phyloP scores from a whole-genome alignment of 495 filamentous ascomycete species.

The Penicillium bialowiezense region DNA sequence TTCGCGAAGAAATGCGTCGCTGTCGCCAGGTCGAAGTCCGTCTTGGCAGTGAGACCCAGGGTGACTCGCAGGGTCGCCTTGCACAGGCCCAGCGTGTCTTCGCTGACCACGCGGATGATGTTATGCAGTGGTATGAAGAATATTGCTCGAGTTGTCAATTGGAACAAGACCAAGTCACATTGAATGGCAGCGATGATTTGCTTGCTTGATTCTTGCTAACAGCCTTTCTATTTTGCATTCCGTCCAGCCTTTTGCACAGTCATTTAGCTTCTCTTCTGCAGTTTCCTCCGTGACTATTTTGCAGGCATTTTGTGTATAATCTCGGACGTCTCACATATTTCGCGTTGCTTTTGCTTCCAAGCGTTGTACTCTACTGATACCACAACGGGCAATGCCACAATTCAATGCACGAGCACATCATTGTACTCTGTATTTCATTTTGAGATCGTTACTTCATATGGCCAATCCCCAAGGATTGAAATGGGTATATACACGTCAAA shows the following conservation, averaged over 20 bases:
- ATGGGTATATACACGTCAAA: constrained; percentile 4
- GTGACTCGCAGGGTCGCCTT: constrained; percentile 22
- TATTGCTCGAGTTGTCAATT: constrained; percentile 73
- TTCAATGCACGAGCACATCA: constrained; percentile 1
- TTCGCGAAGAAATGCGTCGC: constrained; percentile 64
- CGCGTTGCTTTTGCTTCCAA: not conserved
- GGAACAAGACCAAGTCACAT: constrained; percentile 47
- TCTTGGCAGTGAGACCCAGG: constrained; percentile 37
- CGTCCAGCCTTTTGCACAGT: constrained; percentile 4
- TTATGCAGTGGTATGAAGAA: constrained; percentile 63
- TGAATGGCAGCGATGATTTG: constrained; percentile 14
- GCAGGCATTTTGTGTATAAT: constrained; percentile 8
- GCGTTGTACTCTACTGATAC: not conserved
- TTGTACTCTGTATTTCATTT: not conserved
- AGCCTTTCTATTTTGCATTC: constrained; percentile 4
- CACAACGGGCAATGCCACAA: not conserved
- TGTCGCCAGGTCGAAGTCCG: constrained; percentile 62
- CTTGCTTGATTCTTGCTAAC: constrained; percentile 15
- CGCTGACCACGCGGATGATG: constrained; percentile 41
- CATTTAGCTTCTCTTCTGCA: constrained; percentile 13
- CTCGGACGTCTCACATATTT: constrained; percentile 10
- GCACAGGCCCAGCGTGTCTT: constrained; percentile 28
- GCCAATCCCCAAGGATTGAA: not conserved
- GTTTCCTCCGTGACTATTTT: constrained; percentile 27
- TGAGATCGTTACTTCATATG: constrained; percentile 3